A percentile compares a stretch with the other conserved stretches of the same genome.
Conservation (phyloP, 23 red algal species). For the Porphyridium purpureum region DNA sequence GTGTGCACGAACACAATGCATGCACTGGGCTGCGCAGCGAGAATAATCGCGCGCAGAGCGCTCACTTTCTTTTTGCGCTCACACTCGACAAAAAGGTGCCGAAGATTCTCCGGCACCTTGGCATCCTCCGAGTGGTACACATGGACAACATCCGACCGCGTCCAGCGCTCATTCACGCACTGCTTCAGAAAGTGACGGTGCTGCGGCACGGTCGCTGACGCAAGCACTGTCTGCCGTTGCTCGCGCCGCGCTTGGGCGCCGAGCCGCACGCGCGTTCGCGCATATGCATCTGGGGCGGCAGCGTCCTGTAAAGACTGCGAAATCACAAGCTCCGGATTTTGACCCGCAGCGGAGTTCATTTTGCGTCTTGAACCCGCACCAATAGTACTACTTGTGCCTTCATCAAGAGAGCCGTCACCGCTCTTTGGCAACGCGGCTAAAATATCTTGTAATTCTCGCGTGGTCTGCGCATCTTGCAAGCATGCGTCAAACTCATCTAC, state of each 20-base stretch:
- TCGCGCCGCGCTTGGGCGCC: neutral
- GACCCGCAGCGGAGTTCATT: too few species aligned
- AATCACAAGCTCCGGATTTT: too few species aligned
- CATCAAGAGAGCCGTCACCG: neutral
- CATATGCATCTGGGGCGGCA: neutral
- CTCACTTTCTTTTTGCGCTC: slow-evolving; percentile 38
- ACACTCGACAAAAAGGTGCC: slow-evolving; percentile 33
- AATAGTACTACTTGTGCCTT: too few species aligned
- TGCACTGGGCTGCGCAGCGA: slow-evolving; percentile 7
- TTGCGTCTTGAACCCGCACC: too few species aligned
- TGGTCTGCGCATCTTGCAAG: slow-evolving; percentile 21
- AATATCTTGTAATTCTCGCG: slow-evolving; percentile 23
- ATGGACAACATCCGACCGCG: slow-evolving; percentile 28
- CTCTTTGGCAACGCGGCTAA: slow-evolving; percentile 19
- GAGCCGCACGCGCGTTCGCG: too few species aligned
- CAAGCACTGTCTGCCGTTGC: slow-evolving; percentile 58
- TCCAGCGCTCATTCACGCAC: slow-evolving; percentile 66
- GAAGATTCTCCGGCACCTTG: slow-evolving; percentile 21
- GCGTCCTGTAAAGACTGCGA: neutral
- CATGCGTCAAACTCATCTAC: slow-evolving; percentile 86
- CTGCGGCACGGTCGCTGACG: slow-evolving; percentile 87
- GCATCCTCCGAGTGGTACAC: slow-evolving; percentile 11
- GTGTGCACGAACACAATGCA: slow-evolving; percentile 49
- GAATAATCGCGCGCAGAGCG: slow-evolving; percentile 29
- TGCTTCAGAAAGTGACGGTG: slow-evolving; percentile 80